Conservation (phyloP, 306 rosid genomes). For the Coriaria nepalensis region DNA sequence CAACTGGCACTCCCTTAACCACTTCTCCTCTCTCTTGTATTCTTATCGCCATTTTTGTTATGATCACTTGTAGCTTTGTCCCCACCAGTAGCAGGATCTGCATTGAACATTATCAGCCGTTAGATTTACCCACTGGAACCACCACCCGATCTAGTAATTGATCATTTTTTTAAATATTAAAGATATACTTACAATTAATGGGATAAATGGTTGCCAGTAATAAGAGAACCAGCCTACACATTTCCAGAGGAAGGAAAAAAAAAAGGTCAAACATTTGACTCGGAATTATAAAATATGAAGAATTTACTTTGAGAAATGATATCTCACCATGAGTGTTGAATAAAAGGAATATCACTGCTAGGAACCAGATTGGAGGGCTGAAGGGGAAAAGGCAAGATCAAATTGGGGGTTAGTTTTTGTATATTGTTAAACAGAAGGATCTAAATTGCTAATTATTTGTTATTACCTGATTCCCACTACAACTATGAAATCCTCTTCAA, state of each 20-base stretch:
- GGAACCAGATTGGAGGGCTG: conserved; percentile 81
- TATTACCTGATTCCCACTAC: conserved; percentile 80
- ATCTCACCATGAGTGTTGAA: conserved; percentile 64
- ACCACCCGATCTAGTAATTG: background rate
- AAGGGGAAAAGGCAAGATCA: background rate
- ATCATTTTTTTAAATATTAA: background rate
- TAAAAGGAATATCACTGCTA: conserved; percentile 59
- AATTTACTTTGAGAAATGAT: background rate
- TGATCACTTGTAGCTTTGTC: conserved; percentile 72
- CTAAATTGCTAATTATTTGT: background rate
- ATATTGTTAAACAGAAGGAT: no score
- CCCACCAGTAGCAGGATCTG: conserved; percentile 72
- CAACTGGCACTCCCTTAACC: conserved; percentile 64
- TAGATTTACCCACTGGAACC: background rate
- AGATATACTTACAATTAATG: conserved; percentile 61
- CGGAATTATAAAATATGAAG: background rate
- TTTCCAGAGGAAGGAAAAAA: background rate
- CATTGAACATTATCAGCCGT: background rate
- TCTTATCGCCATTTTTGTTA: conserved; percentile 74
- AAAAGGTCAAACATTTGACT: no score
- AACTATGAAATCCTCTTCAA: conserved; percentile 85
- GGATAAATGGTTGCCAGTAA: conserved; percentile 72
- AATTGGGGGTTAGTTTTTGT: no score
- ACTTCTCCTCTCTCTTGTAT: conserved; percentile 70
- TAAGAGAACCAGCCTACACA: conserved; percentile 62